Evolutionary conservation across 345 rosid species (phyloP).

Genomic region (Eucalyptus grandis): DNA sequence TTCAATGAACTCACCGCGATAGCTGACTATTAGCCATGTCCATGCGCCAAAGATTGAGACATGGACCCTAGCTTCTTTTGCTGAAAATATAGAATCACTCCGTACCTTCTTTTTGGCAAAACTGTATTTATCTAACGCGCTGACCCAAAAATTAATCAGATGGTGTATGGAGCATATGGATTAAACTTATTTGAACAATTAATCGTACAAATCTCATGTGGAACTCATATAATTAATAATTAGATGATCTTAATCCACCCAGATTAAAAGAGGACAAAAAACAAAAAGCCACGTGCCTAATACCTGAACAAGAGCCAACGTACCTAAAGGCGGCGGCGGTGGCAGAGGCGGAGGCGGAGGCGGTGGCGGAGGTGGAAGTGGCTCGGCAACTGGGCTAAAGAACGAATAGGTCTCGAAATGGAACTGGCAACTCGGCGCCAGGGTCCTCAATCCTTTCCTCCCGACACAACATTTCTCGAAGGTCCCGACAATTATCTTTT

Average conservation of each 20-base stretch:
- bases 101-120: neutral
- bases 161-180: neutral
- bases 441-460: no score
- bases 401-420: no score
- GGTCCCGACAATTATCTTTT: accelerated
- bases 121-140: neutral
- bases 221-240: neutral
- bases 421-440: no score
- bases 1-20: neutral
- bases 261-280: neutral
- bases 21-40: neutral
- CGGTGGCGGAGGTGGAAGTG: no score
- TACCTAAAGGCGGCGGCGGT: accelerated
- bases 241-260: neutral
- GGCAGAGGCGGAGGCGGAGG: no score
- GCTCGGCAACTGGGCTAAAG: no score
- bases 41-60: neutral
- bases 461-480: no score
- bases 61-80: neutral
- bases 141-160: neutral
- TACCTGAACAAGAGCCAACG: neutral
- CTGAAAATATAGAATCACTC: neutral
- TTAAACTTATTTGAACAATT: no score
- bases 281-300: neutral
- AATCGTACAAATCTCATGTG: neutral